phyloP scores from a whole-genome alignment of 177 flowering plant genomes.

The Tripterygium wilfordii region DNA sequence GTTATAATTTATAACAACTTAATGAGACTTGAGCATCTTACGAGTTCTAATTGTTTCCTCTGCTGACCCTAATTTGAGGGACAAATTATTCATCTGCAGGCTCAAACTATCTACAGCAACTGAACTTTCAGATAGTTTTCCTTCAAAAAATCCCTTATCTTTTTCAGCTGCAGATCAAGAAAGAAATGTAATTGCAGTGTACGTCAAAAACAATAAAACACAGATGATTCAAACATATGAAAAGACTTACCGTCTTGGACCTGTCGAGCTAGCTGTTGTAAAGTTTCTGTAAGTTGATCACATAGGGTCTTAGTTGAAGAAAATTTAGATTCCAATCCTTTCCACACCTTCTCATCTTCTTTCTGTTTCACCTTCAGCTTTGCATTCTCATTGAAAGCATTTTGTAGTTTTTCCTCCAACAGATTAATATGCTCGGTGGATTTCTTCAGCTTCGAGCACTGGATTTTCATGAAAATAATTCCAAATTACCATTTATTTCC shows the following conservation, averaged over 20 bases:
- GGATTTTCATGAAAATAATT: slow-evolving; percentile 9
- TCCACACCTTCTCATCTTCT: slow-evolving; percentile 90
- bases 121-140: slow-evolving; percentile 48
- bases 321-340: slow-evolving; percentile 85
- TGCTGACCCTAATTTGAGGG: slow-evolving; percentile 50
- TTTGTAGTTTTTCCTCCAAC: slow-evolving; percentile 83
- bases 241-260: slow-evolving; percentile 68
- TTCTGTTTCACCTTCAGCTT: slow-evolving; percentile 76
- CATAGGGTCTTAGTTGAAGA: slow-evolving; percentile 77
- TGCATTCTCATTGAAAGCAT: slow-evolving; percentile 72
- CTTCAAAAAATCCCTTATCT: slow-evolving; percentile 66
- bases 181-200: too few relatives aligned
- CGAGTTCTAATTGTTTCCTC: slow-evolving; percentile 52
- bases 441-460: slow-evolving; percentile 84
- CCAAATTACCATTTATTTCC: background rate
- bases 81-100: slow-evolving; percentile 47
- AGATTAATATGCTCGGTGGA: slow-evolving; percentile 51
- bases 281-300: slow-evolving; percentile 88
- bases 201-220: slow-evolving; percentile 6
- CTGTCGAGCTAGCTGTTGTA: slow-evolving; percentile 68
- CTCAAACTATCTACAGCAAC: slow-evolving; percentile 56
- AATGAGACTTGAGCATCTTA: slow-evolving; percentile 26
- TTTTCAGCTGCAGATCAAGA: slow-evolving; percentile 78
- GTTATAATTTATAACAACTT: too few relatives aligned
- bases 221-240: background rate